Evolutionary conservation across 192 early-diverging fungal genomes (phyloP), one percentile per base, ranked within the genome.

Genomic region (Podila horticola): DNA sequence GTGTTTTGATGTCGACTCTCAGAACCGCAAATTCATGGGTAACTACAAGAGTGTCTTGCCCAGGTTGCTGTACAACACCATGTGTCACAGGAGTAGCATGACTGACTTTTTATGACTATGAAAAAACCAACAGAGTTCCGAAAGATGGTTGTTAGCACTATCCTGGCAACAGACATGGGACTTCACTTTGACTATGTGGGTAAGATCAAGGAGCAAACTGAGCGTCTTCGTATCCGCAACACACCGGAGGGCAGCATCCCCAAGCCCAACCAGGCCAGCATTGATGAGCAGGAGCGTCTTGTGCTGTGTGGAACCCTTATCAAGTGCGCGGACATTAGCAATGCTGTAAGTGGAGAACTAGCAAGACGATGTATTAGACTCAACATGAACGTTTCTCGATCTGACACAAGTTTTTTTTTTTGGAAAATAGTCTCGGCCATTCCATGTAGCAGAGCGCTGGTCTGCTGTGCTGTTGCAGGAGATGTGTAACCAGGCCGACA

Each of bases 321-420:
- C 83, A 95, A 95, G 81, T 95, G 93, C 82, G 92, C 92, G 5
- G 93, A 95, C 63, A 93, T 95, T 66, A 92, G 92, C 71, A 95
- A 95, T 77, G 89, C 91, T 64, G 88, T 89, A 86, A 71, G 83
- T 81, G 22, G 33, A 17, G 2, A 15, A 48, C 11, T 31, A 33
- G 4, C 7, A 36, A 36, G 0, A 36, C 34, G 34, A 10, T 36
- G 34, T 36, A 36, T 24, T n/a, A 19, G 36, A 24, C 55, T 67
- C 36, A 33, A 58, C 15, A 33, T 55, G 17, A 55, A 28, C 62
- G 62, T 13, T 59, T 45, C 15, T 24, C 17, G 10, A 11, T 52
- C 12, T 19, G 19, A 29, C 55, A n/a, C n/a, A n/a, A 41, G 12
- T 49, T 34, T 9, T 48, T 50, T 49, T 20, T 24, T 9, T 31